Evolutionary conservation across 2,329 filamentous ascomycete species (phyloP).

Genomic region (Nothophaeocryptopus gaeumannii): DNA sequence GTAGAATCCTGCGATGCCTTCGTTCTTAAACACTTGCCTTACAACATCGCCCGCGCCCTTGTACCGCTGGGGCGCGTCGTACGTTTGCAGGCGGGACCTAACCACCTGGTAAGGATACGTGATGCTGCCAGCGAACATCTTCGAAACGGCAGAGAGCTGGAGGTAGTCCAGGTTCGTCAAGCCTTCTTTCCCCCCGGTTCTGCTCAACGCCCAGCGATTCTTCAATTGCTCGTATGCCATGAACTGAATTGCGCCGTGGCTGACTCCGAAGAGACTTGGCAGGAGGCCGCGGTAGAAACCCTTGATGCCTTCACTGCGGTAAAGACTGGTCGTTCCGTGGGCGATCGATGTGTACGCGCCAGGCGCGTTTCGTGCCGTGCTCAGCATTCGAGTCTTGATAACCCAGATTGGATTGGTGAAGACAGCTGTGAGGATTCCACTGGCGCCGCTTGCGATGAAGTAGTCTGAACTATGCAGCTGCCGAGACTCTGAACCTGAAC

Average conservation of each 20-base stretch:
- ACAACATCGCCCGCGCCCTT: conserved; percentile 70
- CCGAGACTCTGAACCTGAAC: conserved; percentile 35
- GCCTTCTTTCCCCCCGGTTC: conserved; percentile 36
- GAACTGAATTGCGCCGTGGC: conserved; percentile 92
- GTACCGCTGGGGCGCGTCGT: conserved; percentile 74
- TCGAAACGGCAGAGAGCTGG: conserved; percentile 74
- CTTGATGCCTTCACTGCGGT: conserved; percentile 65
- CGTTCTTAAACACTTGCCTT: conserved; percentile 70
- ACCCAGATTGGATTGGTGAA: conserved; percentile 98
- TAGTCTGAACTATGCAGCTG: conserved; percentile 67
- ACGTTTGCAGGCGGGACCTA: conserved; percentile 82
- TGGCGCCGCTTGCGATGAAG: conserved; percentile 69
- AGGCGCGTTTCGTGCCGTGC: conserved; percentile 68
- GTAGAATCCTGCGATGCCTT: conserved; percentile 83
- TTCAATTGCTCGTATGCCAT: conserved; percentile 83
- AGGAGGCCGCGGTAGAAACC: conserved; percentile 88
- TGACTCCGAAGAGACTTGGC: conserved; percentile 80
- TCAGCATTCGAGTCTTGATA: conserved; percentile 94
- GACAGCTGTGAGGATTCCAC: conserved; percentile 71
- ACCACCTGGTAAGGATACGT: conserved; percentile 97
- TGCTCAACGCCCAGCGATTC: conserved; percentile 52
- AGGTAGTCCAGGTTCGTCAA: conserved; percentile 74
- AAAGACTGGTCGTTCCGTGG: conserved; percentile 66
- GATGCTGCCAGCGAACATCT: conserved; percentile 81
- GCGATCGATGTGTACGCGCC: conserved; percentile 80